Base-by-base conservation (phyloP, 768 basidiomycete genomes). In the Boletus subcaerulescens region DNA sequence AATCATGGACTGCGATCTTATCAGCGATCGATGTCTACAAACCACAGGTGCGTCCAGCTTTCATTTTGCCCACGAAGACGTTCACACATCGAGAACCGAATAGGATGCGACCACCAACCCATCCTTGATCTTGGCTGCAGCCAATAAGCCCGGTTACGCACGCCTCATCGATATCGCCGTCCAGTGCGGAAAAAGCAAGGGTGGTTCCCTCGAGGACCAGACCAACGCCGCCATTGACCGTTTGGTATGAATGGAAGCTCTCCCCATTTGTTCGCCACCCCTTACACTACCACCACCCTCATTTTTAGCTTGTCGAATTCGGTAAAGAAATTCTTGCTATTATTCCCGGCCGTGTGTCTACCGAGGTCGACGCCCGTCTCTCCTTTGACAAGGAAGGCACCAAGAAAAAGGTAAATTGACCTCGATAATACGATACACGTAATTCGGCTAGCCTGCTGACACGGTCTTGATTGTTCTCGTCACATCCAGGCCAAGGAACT, bases 41-140 rank as follows among this genome's bases (percentile, higher is more conserved):
- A 78, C 96, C 96, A 64, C 93, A 91, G 77, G 86, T 84, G 70
- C 61, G 66, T 62, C 48, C 49, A 36, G 51, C 51, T 50, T 60
- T 56, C 54, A 57, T 62, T 13, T 55, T 52, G 49, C 29, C n/a
- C 33, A 50, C 35, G 33, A 26, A 39, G 44, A 11, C 35, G 14
- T 32, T 35, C 48, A 51, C 42, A 57, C 46, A 62, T 57, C 50
- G 50, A 47, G 47, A 57, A 58, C 42, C 45, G 33, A 60, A 2
- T 67, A 94, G 86, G 96, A 98, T 79, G 96, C 96, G 20, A 98
- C 97, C 43, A 99, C 97, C 60, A 99, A 98, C 79, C 97, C 97
- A 17, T 94, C 92, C 33, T 74, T 94, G 71, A 93, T 98, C 71
- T 80, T 99, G 68, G 91, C 92, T 29, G 97, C 96, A 41, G 87